phyloP scores from a whole-genome alignment of 164 flowering plant genomes.

The Vitis riparia region DNA sequence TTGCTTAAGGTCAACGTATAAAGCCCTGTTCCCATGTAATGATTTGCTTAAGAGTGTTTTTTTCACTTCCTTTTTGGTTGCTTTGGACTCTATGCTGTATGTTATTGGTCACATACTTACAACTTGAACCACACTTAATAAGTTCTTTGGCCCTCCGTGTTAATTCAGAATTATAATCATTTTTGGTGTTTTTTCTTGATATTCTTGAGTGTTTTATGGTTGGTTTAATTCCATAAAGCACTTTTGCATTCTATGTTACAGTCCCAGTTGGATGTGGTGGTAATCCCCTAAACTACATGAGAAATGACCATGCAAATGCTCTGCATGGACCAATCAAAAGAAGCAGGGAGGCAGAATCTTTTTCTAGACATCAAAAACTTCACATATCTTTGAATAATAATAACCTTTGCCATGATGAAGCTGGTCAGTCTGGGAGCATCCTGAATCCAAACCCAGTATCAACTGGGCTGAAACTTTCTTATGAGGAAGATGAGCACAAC shows the following conservation, averaged over 20 bases:
- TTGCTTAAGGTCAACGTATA: too few relatives aligned
- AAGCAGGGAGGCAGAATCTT: constrained; percentile 46
- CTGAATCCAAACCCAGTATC: constrained; percentile 59
- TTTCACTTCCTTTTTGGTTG: too few relatives aligned
- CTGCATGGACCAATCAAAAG: constrained; percentile 39
- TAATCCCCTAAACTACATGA: constrained; percentile 52
- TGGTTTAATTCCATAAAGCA: background rate
- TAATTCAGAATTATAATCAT: too few relatives aligned
- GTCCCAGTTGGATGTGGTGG: constrained; percentile 45
- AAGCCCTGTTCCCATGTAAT: too few relatives aligned
- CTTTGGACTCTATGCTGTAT: too few relatives aligned
- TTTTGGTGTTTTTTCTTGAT: background rate
- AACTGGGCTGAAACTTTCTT: constrained; percentile 70
- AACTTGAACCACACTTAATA: too few relatives aligned
- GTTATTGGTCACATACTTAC: too few relatives aligned
- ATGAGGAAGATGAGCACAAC: constrained; percentile 71
- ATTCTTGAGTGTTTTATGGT: background rate
- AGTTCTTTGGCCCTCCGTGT: too few relatives aligned
- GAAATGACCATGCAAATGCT: constrained; percentile 40
- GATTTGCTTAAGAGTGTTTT: too few relatives aligned
- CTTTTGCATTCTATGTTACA: constrained; percentile 15
- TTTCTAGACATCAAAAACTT: constrained; percentile 44
- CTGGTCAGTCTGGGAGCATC: constrained; percentile 38
- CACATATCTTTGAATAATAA: constrained; percentile 49
- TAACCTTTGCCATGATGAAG: constrained; percentile 42